A percentile compares a stretch with the other conserved stretches of the same genome.
Evolutionary conservation across 2,329 filamentous ascomycete species (phyloP).

Genomic region (Trichoderma koningii): DNA sequence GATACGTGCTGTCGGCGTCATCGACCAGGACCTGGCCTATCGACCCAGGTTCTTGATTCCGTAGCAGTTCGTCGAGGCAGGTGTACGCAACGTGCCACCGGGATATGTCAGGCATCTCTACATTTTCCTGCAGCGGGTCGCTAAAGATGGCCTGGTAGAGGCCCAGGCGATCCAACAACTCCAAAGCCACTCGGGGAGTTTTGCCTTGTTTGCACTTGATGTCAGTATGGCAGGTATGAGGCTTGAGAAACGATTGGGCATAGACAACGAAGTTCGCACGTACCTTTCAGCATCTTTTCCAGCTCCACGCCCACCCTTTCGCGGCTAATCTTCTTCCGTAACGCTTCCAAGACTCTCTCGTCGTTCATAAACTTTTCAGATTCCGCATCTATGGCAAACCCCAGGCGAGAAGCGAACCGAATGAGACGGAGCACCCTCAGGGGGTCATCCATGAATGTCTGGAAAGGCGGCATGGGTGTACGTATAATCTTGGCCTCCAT

Average conservation of each 20-base stretch:
- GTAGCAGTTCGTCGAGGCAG: slow-evolving; percentile 56
- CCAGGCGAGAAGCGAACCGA: slow-evolving; percentile 82
- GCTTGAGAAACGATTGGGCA: too few relatives aligned
- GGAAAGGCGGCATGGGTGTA: slow-evolving; percentile 82
- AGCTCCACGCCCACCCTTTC: slow-evolving; percentile 86
- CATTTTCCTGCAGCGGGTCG: slow-evolving; percentile 59
- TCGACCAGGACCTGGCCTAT: slow-evolving; percentile 59
- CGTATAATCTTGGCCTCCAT: slow-evolving; percentile 72
- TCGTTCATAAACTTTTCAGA: slow-evolving; percentile 76
- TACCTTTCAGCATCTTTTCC: slow-evolving; percentile 53
- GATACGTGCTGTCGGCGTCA: slow-evolving; percentile 66
- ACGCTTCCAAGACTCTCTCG: slow-evolving; percentile 71
- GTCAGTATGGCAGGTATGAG: neutral
- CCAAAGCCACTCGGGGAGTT: slow-evolving; percentile 62
- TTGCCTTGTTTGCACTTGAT: slow-evolving; percentile 46
- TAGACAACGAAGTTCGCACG: neutral
- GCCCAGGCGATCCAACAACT: slow-evolving; percentile 64
- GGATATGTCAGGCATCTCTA: slow-evolving; percentile 57
- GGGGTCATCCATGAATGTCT: slow-evolving; percentile 94
- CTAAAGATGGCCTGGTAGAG: slow-evolving; percentile 76
- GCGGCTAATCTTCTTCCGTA: slow-evolving; percentile 87
- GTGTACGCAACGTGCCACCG: slow-evolving; percentile 67
- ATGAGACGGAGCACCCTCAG: slow-evolving; percentile 83
- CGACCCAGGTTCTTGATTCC: slow-evolving; percentile 48
- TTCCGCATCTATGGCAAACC: slow-evolving; percentile 72